Conservation (phyloP, 2,329 filamentous ascomycete genomes). For the Simplicillium sp. region DNA sequence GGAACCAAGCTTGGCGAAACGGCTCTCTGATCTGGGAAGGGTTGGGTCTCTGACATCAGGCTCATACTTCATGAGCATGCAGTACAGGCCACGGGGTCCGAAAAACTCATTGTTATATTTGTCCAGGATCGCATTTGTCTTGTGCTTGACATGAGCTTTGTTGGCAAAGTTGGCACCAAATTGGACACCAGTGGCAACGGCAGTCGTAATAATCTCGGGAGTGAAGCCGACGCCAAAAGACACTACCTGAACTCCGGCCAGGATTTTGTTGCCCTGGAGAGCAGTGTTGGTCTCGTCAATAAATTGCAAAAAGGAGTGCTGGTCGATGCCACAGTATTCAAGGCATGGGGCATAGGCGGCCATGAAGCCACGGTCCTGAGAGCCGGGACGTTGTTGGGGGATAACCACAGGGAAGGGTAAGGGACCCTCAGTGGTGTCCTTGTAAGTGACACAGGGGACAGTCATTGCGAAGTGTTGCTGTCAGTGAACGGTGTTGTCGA, state of each 20-base stretch:
- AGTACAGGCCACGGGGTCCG: conserved; percentile 6
- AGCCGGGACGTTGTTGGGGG: conserved; percentile 7
- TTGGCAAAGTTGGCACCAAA: conserved; percentile 6
- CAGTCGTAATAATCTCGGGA: conserved; percentile 6
- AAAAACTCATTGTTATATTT: conserved; percentile 7
- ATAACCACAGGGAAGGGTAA: conserved; percentile 7
- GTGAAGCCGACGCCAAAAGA: conserved; percentile 8
- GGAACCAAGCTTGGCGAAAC: not conserved
- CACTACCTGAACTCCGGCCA: conserved; percentile 7
- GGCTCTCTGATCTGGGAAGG: not conserved
- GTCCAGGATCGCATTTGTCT: conserved; percentile 7
- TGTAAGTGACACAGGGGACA: too few species aligned
- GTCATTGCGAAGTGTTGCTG: too few species aligned
- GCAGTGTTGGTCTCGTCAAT: conserved; percentile 7
- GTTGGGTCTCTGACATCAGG: conserved; percentile 4
- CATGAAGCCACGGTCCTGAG: conserved; percentile 8
- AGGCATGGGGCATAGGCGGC: conserved; percentile 7
- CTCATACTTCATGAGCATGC: conserved; percentile 9
- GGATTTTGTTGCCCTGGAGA: conserved; percentile 7
- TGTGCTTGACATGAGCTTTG: conserved; percentile 7
- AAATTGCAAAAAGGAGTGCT: conserved; percentile 6
- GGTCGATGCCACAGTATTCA: conserved; percentile 5
- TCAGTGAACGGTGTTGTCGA: too few species aligned
- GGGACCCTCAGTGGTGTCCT: not conserved
- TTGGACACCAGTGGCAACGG: conserved; percentile 7